Conservation (phyloP, 108 stramenopile species). For the Chaetoceros tenuissimus region DNA sequence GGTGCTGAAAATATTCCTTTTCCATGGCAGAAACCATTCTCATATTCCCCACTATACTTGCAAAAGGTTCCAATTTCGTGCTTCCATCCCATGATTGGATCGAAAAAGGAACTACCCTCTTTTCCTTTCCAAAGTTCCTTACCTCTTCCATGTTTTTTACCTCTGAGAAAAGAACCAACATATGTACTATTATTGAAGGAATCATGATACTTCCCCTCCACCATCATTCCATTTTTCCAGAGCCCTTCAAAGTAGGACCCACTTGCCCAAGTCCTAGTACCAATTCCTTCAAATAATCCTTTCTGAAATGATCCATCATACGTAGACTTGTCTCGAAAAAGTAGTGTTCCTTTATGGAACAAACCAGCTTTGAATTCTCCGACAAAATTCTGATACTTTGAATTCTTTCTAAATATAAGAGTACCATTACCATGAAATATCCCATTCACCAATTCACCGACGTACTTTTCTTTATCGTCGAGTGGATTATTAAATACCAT, state of each 20-base stretch:
- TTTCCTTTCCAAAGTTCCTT: not conserved
- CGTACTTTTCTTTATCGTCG: constrained; percentile 5
- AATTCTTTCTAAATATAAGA: not conserved
- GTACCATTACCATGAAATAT: constrained; percentile 12
- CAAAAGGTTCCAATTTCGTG: not conserved
- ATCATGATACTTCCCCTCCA: not conserved
- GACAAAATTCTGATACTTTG: not conserved
- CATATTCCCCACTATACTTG: not conserved
- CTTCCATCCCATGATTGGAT: not conserved
- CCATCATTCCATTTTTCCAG: not conserved
- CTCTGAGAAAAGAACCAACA: not conserved
- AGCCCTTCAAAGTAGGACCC: not conserved
- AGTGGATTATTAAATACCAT: not conserved
- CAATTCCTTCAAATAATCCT: not conserved
- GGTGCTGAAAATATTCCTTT: too few relatives aligned
- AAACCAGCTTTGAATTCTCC: not conserved
- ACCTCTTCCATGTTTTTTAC: not conserved
- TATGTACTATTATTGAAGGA: not conserved
- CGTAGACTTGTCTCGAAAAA: not conserved
- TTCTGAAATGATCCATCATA: not conserved
- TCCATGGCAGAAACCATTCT: not conserved
- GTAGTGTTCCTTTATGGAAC: not conserved
- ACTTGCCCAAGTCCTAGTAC: not conserved
- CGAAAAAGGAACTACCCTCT: not conserved
- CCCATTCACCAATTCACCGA: constrained; percentile 24